phyloP scores from a whole-genome alignment of 768 basidiomycete species.

The Trametes cingulata region DNA sequence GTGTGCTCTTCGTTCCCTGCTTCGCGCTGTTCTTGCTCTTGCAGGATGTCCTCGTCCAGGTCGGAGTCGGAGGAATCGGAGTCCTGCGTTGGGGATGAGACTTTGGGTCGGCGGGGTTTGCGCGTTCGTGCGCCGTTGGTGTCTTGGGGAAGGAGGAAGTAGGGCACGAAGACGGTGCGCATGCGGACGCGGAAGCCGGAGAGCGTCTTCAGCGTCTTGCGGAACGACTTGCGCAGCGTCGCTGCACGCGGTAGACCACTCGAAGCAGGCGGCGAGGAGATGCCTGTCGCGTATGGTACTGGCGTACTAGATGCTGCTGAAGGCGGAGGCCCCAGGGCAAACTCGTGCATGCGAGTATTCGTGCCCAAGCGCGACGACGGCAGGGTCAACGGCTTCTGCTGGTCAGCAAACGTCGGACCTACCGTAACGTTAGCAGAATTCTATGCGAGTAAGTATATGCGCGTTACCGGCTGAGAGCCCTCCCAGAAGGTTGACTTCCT shows the following conservation, averaged over 20 bases:
- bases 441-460: conserved; percentile 2
- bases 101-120: neutral
- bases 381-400: conserved; percentile 42
- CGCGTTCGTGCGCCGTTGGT: conserved; percentile 2
- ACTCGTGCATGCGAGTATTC: conserved; percentile 57
- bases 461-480: conserved; percentile 63
- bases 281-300: conserved; percentile 50
- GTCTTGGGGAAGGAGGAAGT: conserved; percentile 63
- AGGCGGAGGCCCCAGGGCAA: conserved; percentile 62
- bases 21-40: conserved; percentile 43
- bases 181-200: conserved; percentile 89
- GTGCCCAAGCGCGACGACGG: conserved; percentile 74
- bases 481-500: conserved; percentile 69
- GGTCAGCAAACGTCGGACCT: conserved; percentile 48
- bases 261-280: neutral
- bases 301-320: conserved; percentile 48
- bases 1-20: conserved; percentile 82
- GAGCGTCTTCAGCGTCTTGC: conserved; percentile 74
- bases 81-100: neutral
- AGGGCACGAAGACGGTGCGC: conserved; percentile 92
- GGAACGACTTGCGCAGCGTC: conserved; percentile 83
- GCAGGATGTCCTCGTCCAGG: conserved; percentile 50
- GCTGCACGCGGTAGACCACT: conserved; percentile 34
- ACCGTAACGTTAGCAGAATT: neutral
- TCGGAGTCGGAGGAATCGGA: conserved; percentile 27